Evolutionary conservation across 225 moss, liverwort and hornwort genomes (phyloP).

Genomic region (Straminergon stramineum): DNA sequence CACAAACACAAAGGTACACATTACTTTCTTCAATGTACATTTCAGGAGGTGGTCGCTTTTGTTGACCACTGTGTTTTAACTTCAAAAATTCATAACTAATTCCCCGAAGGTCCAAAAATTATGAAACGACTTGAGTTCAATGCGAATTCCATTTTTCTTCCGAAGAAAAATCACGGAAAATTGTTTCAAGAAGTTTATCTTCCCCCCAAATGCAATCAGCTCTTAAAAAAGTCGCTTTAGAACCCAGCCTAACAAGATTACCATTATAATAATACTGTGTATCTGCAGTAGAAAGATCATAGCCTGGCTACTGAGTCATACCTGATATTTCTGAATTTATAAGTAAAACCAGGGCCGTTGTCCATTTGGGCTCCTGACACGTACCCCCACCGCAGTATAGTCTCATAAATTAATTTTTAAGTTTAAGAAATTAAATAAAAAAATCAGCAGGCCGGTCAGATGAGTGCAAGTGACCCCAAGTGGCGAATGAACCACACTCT

Average conservation of each 20-base stretch:
- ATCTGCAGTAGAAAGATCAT: not conserved
- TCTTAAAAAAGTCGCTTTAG: not conserved
- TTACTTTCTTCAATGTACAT: no score
- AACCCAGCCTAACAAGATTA: not conserved
- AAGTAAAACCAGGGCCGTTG: not conserved
- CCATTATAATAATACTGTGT: not conserved
- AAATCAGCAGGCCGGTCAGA: not conserved
- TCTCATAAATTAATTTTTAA: not conserved
- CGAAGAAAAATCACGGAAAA: not conserved
- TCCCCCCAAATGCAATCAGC: not conserved
- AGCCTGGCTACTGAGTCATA: not conserved
- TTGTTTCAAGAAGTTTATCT: not conserved
- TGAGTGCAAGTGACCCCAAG: not conserved
- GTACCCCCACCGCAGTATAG: not conserved
- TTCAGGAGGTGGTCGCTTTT: no score
- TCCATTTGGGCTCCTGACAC: not conserved
- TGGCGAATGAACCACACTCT: not conserved
- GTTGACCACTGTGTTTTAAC: not conserved
- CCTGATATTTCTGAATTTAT: not conserved
- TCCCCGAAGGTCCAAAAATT: not conserved
- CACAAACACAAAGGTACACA: not conserved
- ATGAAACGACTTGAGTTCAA: rapidly evolving
- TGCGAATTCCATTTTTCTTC: not conserved
- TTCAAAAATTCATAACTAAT: not conserved
- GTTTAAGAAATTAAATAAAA: no score